Percentiles rank a stretch among this genome's conserved stretches.
Conservation (phyloP, 2,329 filamentous ascomycete species). For the Emergomyces pasteurianus region DNA sequence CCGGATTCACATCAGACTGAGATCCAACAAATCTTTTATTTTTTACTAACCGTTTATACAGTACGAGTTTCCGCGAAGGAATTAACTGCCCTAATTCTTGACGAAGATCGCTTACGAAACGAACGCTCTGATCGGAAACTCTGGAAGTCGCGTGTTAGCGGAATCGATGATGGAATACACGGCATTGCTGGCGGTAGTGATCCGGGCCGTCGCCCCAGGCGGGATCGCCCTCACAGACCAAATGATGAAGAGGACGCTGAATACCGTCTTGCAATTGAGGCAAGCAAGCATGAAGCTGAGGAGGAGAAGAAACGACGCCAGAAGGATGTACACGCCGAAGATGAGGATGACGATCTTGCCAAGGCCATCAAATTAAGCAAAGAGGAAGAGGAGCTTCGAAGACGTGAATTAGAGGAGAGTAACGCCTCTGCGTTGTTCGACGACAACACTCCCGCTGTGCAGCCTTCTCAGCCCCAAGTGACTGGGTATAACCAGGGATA, state of each 20-base stretch:
- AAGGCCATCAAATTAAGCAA: constrained; percentile 93
- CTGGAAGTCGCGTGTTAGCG: constrained; percentile 94
- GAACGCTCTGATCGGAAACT: constrained; percentile 85
- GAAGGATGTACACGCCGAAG: constrained; percentile 36
- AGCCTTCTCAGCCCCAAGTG: constrained; percentile 57
- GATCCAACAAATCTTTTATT: not conserved
- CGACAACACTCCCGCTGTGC: constrained; percentile 53
- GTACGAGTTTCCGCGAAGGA: constrained; percentile 95
- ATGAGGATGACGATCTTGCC: constrained; percentile 78
- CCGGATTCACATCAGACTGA: not conserved
- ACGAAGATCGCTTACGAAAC: constrained; percentile 81
- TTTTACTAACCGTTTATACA: constrained; percentile 27
- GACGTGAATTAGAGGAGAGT: constrained; percentile 72
- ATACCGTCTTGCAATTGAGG: constrained; percentile 80
- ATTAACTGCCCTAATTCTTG: constrained; percentile 77
- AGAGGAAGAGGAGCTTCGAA: constrained; percentile 76
- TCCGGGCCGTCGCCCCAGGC: constrained; percentile 28
- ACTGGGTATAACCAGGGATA: constrained; percentile 96
- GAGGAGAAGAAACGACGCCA: constrained; percentile 65
- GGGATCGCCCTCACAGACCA: constrained; percentile 39
- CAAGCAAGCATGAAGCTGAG: constrained; percentile 89
- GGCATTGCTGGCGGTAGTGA: constrained; percentile 32
- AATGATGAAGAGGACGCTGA: constrained; percentile 80
- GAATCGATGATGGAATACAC: constrained; percentile 63
- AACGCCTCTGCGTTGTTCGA: constrained; percentile 86